Conservation (phyloP, 1,284 basidiomycete species). For the Ceratobasidium theobromae region DNA sequence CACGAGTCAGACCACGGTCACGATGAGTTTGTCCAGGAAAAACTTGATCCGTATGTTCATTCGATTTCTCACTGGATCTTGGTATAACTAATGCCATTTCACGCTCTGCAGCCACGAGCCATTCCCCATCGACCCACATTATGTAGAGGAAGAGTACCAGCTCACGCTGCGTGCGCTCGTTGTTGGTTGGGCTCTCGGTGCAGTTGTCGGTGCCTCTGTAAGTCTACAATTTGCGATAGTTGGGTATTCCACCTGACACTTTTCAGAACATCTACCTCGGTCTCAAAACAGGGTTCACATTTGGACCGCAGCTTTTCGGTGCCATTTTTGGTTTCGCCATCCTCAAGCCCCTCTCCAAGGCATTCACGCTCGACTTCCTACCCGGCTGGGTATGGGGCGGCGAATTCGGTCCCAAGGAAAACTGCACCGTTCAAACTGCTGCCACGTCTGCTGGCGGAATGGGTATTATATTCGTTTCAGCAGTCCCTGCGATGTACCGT, state of each 20-base stretch:
- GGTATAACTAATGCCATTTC: neutral
- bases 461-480: constrained; percentile 60
- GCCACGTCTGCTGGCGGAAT: constrained; percentile 55
- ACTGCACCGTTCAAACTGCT: constrained; percentile 56
- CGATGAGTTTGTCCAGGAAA: neutral
- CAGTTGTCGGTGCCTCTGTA: constrained; percentile 48
- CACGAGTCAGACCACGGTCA: constrained; percentile 23
- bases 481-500: constrained; percentile 68
- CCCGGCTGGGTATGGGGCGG: constrained; percentile 57
- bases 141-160: constrained; percentile 55
- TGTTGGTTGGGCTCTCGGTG: constrained; percentile 60
- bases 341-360: constrained; percentile 58
- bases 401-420: constrained; percentile 65
- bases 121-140: constrained; percentile 55
- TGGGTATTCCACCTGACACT: constrained; percentile 11
- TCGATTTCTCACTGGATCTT: neutral
- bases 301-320: constrained; percentile 64
- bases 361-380: constrained; percentile 39
- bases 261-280: constrained; percentile 64
- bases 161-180: constrained; percentile 61
- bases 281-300: constrained; percentile 64
- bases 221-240: constrained; percentile 34
- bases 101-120: constrained; percentile 40
- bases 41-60: constrained; percentile 22
- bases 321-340: constrained; percentile 67